Evolutionary conservation across 1,139 yeast species (phyloP).

Genomic region (Blastobotrys apis): DNA sequence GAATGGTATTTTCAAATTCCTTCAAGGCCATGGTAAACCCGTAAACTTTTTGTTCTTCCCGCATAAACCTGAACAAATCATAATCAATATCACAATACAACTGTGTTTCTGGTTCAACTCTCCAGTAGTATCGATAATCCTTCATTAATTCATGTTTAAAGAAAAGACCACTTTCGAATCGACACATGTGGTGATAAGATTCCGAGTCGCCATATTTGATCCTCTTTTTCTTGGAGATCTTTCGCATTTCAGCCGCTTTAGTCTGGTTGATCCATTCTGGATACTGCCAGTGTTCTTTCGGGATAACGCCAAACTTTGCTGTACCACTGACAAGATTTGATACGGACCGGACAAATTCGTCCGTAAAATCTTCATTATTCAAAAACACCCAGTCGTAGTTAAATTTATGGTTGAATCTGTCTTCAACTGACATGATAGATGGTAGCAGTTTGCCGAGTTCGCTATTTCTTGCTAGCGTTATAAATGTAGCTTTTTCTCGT

Average conservation of each 20-base stretch:
- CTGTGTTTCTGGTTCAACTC: constrained; percentile 71
- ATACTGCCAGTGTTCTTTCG: constrained; percentile 55
- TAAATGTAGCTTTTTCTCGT: constrained; percentile 66
- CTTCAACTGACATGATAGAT: constrained; percentile 58
- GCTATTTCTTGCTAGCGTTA: constrained; percentile 63
- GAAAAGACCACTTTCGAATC: constrained; percentile 63
- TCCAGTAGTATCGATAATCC: constrained; percentile 64
- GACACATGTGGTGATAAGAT: constrained; percentile 75
- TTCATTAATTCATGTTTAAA: constrained; percentile 57
- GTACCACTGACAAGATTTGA: constrained; percentile 45
- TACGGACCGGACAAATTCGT: constrained; percentile 48
- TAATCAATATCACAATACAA: constrained; percentile 66
- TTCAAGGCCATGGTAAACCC: constrained; percentile 66
- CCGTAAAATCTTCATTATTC: constrained; percentile 64
- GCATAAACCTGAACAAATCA: constrained; percentile 73
- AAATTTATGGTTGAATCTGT: constrained; percentile 61
- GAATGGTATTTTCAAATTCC: constrained; percentile 60
- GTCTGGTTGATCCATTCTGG: constrained; percentile 51
- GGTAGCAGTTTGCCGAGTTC: constrained; percentile 50
- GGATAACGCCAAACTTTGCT: constrained; percentile 54
- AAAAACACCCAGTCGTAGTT: constrained; percentile 78
- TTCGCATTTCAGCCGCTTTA: constrained; percentile 31
- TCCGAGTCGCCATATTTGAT: constrained; percentile 58
- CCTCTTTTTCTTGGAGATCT: constrained; percentile 40
- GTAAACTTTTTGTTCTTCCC: constrained; percentile 56